Evolutionary conservation across 768 basidiomycete genomes (phyloP).

Genomic region (Pleurotus sapidus): DNA sequence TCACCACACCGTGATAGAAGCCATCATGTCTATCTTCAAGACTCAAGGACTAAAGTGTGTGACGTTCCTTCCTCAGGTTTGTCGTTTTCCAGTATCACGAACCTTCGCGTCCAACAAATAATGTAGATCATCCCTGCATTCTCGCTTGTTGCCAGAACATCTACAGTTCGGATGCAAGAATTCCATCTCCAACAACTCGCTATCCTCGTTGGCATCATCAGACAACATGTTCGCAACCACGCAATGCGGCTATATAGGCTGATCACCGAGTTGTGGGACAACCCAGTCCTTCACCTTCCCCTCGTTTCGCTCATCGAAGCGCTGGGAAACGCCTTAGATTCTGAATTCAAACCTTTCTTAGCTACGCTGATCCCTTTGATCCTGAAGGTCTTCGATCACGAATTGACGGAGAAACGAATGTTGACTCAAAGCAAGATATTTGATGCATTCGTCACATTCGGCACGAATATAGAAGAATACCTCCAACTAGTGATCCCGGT

Average conservation of each 20-base stretch:
- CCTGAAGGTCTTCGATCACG: conserved; percentile 89
- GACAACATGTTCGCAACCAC: conserved; percentile 94
- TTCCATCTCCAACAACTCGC: conserved; percentile 95
- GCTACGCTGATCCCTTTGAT: conserved; percentile 87
- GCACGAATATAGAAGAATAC: conserved; percentile 96
- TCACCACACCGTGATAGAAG: conserved; percentile 94
- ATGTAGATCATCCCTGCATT: conserved; percentile 92
- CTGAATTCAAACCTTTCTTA: conserved; percentile 96
- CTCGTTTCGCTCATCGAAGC: conserved; percentile 92
- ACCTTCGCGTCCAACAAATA: too few species aligned
- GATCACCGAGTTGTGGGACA: conserved; percentile 91
- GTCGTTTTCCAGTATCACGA: conserved; percentile 11
- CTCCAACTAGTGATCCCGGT: conserved; percentile 95
- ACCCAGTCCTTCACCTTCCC: conserved; percentile 77
- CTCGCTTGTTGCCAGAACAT: conserved; percentile 79
- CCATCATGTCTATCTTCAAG: conserved; percentile 98
- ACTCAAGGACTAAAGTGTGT: conserved; percentile 97
- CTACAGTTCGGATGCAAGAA: conserved; percentile 81
- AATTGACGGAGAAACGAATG: conserved; percentile 74
- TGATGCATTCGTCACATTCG: conserved; percentile 93
- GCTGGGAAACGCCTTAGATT: conserved; percentile 88
- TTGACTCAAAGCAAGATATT: conserved; percentile 87
- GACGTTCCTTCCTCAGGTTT: conserved; percentile 88
- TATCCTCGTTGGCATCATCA: conserved; percentile 93
- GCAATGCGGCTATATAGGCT: conserved; percentile 82